Conservation (phyloP, 345 rosid genomes). For the Excoecaria cochinchinensis region DNA sequence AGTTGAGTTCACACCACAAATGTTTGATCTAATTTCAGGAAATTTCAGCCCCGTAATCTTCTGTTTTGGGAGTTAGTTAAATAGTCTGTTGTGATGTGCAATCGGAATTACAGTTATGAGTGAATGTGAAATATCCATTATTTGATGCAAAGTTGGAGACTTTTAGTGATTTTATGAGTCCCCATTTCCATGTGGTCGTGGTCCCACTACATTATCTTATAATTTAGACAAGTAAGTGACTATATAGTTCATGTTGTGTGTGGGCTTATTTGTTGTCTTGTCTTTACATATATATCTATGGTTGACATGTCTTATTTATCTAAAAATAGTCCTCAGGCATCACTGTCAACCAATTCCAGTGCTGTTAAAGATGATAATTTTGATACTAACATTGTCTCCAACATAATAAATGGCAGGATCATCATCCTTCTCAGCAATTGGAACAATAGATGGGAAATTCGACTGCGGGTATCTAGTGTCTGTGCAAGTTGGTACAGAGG, state of each 20-base stretch:
- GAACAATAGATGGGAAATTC: conserved; percentile 84
- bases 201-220: conserved; percentile 34
- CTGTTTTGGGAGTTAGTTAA: conserved; percentile 12
- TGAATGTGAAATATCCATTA: conserved; percentile 5
- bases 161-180: background rate
- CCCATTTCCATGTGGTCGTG: conserved; percentile 29
- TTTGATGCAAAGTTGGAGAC: conserved; percentile 15
- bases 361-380: no score
- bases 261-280: conserved; percentile 3
- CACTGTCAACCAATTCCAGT: background rate
- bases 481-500: conserved; percentile 71
- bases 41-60: conserved; percentile 7
- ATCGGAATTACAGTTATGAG: conserved; percentile 23
- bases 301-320: background rate
- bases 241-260: conserved; percentile 18
- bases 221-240: conserved; percentile 20
- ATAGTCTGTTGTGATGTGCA: background rate
- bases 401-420: conserved; percentile 19
- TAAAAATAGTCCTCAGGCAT: background rate
- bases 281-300: background rate
- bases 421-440: conserved; percentile 47
- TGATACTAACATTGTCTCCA: background rate
- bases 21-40: conserved; percentile 17
- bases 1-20: conserved; percentile 24
- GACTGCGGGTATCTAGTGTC: conserved; percentile 86